Evolutionary conservation across 176 grass and related monocot species (phyloP).

Genomic region (Aegilops sharonensis): DNA sequence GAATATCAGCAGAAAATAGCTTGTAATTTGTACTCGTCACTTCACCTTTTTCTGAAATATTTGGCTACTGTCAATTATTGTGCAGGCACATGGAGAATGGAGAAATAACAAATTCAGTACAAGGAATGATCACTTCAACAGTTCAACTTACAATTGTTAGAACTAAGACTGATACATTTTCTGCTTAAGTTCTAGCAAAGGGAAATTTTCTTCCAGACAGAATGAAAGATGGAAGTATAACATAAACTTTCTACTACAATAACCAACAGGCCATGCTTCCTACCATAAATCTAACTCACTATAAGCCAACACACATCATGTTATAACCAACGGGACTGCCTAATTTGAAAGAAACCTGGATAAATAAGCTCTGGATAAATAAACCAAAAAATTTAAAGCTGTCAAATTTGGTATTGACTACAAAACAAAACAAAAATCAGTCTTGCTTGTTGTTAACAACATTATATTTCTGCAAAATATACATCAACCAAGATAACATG

Average conservation of each 20-base stretch:
- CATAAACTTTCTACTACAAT: not conserved
- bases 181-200: not conserved
- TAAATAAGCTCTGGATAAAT: not conserved
- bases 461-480: not conserved
- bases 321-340: not conserved
- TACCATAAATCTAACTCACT: not conserved
- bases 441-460: not conserved
- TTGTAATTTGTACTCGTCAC: conserved; percentile 77
- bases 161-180: not conserved
- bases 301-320: not conserved
- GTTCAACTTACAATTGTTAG: not conserved
- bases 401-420: not conserved
- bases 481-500: not conserved
- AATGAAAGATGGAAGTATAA: conserved; percentile 14
- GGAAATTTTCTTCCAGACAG: not conserved
- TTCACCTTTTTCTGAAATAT: conserved; percentile 89
- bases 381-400: not conserved
- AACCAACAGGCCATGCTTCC: not conserved
- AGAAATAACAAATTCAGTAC: not conserved
- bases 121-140: not conserved
- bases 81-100: not conserved
- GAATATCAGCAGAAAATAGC: conserved; percentile 83
- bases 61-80: conserved; percentile 18
- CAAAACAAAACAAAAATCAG: not conserved
- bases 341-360: not conserved